Evolutionary conservation across 202 grass and related monocot genomes (phyloP), one percentile per base, ranked within the genome.

Genomic region (Sporobolus alterniflorus): DNA sequence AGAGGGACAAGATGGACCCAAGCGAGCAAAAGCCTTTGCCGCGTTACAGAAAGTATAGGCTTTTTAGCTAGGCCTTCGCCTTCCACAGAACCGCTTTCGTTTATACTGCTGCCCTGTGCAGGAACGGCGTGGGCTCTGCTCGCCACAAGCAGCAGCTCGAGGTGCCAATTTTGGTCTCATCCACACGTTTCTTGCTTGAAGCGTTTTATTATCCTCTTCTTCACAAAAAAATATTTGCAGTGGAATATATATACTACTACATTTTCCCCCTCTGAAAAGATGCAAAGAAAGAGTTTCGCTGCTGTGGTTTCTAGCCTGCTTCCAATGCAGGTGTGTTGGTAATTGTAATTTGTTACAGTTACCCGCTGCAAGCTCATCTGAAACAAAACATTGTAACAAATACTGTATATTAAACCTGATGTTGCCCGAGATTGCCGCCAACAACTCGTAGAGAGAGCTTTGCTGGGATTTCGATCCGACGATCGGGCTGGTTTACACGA

Each of bases 11-110:
- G 75, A 84, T 85, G 77, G 77, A 85, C 80, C 79, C 69, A 70
- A 63, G 87, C 16, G 61, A 21, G n/a, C 36, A 81, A 85, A 64
- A 76, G 64, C 64, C 55, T 85, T 85, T 56, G 64, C 71, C 69
- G 82, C 76, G 76, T 84, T 75, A 85, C 54, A 85, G 83, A 89
- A 77, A 71, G 82, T 85, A 77, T 85, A 77, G 82, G 63, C 82
- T 82, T 89, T 89, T 80, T 73, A 71, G 64, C 81, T 39, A 39
- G 34, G 34, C 34, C 34, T 39, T 39, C 34, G 34, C 34, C 34
- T 39, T 39, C 34, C 34, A 7, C 34, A 39, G 34, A 4, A 3
- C 4, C 34, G 34, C 34, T 78, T 42, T 67, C 29, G 77, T 82
- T 77, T 67, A 74, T 62, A 50, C 61, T 55, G 33, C 32, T 80